phyloP scores from a whole-genome alignment of 495 filamentous ascomycete genomes.

The Viridothelium virens region DNA sequence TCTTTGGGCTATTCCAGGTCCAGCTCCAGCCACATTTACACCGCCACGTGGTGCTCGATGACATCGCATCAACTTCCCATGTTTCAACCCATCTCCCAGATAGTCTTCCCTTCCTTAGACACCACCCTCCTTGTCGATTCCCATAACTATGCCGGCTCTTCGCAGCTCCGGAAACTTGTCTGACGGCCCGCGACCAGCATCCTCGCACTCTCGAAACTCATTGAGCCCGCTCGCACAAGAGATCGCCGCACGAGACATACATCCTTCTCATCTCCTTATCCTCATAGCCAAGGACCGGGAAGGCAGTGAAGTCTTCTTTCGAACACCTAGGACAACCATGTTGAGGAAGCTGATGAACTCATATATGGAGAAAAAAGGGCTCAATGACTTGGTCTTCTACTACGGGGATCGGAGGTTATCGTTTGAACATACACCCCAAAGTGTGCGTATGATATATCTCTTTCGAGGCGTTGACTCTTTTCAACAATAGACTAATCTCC shows the following conservation, averaged over 20 bases:
- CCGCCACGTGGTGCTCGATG: background rate
- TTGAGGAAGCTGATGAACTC: slow-evolving; percentile 6
- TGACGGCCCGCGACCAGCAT: background rate
- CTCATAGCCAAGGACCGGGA: slow-evolving; percentile 5
- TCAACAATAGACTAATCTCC: background rate
- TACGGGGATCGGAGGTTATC: background rate
- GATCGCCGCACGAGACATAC: slow-evolving; percentile 4
- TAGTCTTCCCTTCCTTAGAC: background rate
- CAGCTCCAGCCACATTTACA: no score
- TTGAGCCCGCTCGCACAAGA: background rate
- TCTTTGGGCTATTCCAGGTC: no score
- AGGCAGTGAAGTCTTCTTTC: slow-evolving; percentile 3
- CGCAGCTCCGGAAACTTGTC: background rate
- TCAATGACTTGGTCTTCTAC: slow-evolving; percentile 5
- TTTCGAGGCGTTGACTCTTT: background rate
- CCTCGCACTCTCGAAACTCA: background rate
- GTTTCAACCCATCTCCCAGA: background rate
- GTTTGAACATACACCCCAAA: background rate
- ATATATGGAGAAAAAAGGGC: slow-evolving; percentile 7
- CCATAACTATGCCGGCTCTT: background rate
- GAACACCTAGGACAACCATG: background rate
- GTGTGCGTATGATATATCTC: background rate
- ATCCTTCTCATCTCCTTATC: slow-evolving; percentile 5
- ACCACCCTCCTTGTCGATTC: background rate
- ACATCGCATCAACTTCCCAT: background rate